These are phyloP conservation scores for Saturnispora ahearnii DNA, from an alignment of 805 yeast species.

Conservation along the genomic window DNA sequence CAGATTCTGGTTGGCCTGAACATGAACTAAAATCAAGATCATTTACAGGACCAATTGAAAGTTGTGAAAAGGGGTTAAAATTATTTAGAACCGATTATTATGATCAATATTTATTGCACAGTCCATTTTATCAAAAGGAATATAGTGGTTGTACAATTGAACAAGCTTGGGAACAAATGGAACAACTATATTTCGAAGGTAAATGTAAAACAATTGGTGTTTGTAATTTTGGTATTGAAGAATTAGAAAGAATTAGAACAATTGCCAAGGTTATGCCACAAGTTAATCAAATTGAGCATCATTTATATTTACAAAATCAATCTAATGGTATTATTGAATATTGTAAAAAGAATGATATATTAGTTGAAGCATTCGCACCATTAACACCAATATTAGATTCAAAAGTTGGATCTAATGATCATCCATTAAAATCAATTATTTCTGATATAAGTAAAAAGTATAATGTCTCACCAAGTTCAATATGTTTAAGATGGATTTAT, in stretches of 20 bases:
- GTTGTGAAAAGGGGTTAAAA: constrained; percentile 38
- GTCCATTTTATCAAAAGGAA: constrained; percentile 39
- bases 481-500: constrained; percentile 62
- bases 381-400: constrained; percentile 47
- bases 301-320: constrained; percentile 58
- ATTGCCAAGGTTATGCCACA: constrained; percentile 42
- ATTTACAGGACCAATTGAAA: constrained; percentile 37
- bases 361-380: constrained; percentile 59
- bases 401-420: constrained; percentile 31
- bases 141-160: constrained; percentile 38
- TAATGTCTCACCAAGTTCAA: constrained; percentile 48
- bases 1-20: constrained; percentile 33
- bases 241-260: constrained; percentile 35
- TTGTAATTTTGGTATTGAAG: constrained; percentile 47
- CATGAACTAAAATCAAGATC: constrained; percentile 10
- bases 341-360: constrained; percentile 40
- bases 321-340: constrained; percentile 46
- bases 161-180: constrained; percentile 43
- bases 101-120: constrained; percentile 56
- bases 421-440: constrained; percentile 30
- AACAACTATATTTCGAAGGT: constrained; percentile 35
- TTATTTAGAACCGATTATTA: constrained; percentile 43
- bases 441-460: constrained; percentile 47
- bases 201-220: constrained; percentile 45
- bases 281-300: constrained; percentile 64